Base-by-base conservation (phyloP, 2,329 filamentous ascomycete species). In the Exophiala mesophila region DNA sequence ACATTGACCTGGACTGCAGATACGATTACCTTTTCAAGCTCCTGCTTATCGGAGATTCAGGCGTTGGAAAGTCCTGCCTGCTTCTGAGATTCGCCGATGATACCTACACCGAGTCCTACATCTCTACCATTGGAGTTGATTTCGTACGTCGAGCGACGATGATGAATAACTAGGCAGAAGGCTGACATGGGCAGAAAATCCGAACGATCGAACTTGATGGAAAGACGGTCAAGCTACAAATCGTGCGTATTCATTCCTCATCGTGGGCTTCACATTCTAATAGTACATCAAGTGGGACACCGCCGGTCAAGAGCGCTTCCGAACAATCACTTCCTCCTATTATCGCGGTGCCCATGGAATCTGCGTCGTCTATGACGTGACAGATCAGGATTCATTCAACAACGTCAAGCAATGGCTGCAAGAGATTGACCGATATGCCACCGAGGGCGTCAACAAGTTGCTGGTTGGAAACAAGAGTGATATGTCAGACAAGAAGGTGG, bases 1-100 rank as follows among this genome's bases (percentile, higher is more conserved):
- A 44, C 34, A 47, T 42, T 52, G 37, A 52, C 38, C 4, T 26
- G 30, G 15, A 24, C 15, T 19, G 10, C 29, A 97, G 92, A 92
- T 98, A 98, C 85, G 92, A 98, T 70, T 98, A 98, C 71, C 88
- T 98, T 64, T 98, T 98, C 83, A 98, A 98, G 83, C 88, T 98
- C 57, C 87, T 98, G 71, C 90, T 98, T 76, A 98, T 98, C 82
- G 92, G 92, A 72, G 92, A 98, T 70, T 98, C 92, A 69, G 92
- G 92, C 82, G 92, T 98, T 64, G 92, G 92, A 84, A 98, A 98
- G 84, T 98, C 92, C 64, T 98, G 92, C 73, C 70, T 98, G 74
- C 78, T 98, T 58, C 78, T 98, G 66, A 88, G 92, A 74, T 98
- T 98, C 65, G 92, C 92, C 64, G 92, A 96, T 67, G 89, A 96